Percentiles rank a stretch among this genome's conserved stretches.
Conservation (phyloP, 2,329 filamentous ascomycete genomes). For the Fusarium sp. region DNA sequence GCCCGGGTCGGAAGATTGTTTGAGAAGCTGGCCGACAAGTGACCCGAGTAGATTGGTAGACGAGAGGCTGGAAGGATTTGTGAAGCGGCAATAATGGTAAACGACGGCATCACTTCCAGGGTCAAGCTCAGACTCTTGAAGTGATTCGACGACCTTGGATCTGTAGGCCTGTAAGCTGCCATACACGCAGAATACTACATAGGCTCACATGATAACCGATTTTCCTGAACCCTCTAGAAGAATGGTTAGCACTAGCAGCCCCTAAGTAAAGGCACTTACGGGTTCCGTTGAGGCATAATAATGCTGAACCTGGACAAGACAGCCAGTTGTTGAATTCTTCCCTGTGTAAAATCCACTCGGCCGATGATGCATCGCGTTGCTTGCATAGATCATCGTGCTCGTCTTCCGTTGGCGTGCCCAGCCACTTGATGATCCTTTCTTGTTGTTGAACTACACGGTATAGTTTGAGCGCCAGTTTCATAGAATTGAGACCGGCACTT, state of each 20-base stretch:
- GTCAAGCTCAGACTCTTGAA: neutral
- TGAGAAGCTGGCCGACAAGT: neutral
- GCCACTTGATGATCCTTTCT: neutral
- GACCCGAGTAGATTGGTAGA: neutral
- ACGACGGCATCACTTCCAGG: neutral
- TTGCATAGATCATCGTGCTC: neutral
- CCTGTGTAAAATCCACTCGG: neutral
- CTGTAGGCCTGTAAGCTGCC: fast-evolving
- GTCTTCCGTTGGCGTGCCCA: neutral
- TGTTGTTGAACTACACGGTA: neutral
- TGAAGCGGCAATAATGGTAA: slow-evolving; percentile 10
- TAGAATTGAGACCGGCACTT: neutral
- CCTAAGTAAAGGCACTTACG: neutral
- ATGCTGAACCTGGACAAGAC: neutral
- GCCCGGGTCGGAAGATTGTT: neutral
- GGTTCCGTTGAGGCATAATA: neutral
- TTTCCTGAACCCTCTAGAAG: neutral
- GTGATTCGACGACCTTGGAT: neutral
- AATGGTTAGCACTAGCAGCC: neutral
- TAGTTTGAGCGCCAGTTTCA: neutral
- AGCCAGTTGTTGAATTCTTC: neutral
- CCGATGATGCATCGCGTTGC: neutral
- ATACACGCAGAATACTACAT: no score
- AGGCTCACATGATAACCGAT: neutral
- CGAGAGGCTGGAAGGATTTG: neutral